Percentiles rank a stretch among this genome's conserved stretches.
Evolutionary conservation across 2,329 filamentous ascomycete species (phyloP).

Genomic region (Rosellinia necatrix): DNA sequence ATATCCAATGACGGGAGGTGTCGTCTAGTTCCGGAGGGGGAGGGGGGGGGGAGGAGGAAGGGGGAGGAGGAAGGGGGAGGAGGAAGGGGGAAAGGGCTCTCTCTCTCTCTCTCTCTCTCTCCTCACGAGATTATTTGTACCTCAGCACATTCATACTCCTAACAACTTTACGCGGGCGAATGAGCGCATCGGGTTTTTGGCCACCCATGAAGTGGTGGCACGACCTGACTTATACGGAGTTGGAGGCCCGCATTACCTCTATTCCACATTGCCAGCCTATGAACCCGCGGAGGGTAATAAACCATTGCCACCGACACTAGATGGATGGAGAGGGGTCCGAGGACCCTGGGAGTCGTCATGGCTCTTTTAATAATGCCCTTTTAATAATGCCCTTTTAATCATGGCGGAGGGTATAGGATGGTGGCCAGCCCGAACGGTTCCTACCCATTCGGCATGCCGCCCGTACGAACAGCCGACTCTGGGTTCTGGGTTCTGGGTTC

Average conservation of each 20-base stretch:
- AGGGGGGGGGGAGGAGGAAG: no score
- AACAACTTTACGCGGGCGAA: conserved; percentile 8
- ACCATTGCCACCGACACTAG: conserved; percentile 5
- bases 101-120: no score
- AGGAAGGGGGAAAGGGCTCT: no score
- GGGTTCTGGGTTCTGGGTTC: not conserved
- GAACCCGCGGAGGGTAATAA: conserved; percentile 18
- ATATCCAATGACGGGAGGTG: conserved; percentile 17
- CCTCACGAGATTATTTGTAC: conserved; percentile 1
- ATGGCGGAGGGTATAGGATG: conserved; percentile 19
- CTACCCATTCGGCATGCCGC: conserved; percentile 23
- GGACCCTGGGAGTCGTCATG: conserved; percentile 10
- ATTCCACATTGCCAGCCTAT: conserved; percentile 24
- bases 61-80: no score
- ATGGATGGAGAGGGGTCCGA: conserved; percentile 12
- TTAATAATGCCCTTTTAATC: conserved; percentile 12
- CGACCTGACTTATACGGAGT: conserved; percentile 21
- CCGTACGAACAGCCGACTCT: no score
- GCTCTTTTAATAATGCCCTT: conserved; percentile 6
- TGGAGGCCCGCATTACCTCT: conserved; percentile 28
- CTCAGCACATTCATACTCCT: not conserved
- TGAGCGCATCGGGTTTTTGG: conserved; percentile 9
- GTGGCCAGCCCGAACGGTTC: conserved; percentile 17
- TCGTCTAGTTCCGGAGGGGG: not conserved
- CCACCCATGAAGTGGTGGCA: conserved; percentile 10